phyloP scores from a whole-genome alignment of 768 basidiomycete species.

The Fomitopsis serialis region DNA sequence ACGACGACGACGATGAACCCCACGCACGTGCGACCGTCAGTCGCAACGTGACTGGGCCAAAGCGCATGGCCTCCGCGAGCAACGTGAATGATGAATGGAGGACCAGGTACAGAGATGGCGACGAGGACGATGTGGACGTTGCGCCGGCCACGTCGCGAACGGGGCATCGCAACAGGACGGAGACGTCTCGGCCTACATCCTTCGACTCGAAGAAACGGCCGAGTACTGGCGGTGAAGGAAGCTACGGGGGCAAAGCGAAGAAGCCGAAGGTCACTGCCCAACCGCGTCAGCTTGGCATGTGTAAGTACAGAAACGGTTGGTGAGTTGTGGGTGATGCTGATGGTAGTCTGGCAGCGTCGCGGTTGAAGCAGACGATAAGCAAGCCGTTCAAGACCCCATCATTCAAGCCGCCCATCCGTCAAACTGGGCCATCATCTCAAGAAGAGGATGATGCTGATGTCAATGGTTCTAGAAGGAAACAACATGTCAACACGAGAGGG shows the following conservation, averaged over 20 bases:
- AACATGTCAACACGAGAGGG: too few species aligned
- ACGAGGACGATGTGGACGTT: background rate
- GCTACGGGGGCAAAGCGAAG: constrained; percentile 1
- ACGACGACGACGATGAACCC: background rate
- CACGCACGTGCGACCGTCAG: too few species aligned
- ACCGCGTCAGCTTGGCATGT: constrained; percentile 6
- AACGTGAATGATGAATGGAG: too few species aligned
- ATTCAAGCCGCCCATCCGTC: constrained; percentile 16
- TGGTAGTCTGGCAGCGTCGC: constrained; percentile 3
- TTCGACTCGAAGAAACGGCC: background rate
- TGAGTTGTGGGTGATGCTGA: background rate
- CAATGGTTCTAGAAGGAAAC: too few species aligned
- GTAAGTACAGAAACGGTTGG: background rate
- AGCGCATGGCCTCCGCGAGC: too few species aligned
- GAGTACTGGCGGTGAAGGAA: background rate
- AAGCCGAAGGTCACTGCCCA: background rate
- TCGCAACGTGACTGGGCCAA: too few species aligned
- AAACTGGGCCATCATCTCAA: background rate
- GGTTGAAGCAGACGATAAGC: constrained; percentile 6
- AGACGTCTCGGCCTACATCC: background rate
- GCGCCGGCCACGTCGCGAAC: background rate
- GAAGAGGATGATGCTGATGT: too few species aligned
- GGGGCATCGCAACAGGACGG: background rate
- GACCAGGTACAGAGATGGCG: background rate
- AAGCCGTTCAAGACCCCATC: constrained; percentile 27